A percentile compares a stretch with the other conserved stretches of the same genome.
phyloP scores from a whole-genome alignment of 2,329 filamentous ascomycete species.

The Amylocarpus encephaloides region DNA sequence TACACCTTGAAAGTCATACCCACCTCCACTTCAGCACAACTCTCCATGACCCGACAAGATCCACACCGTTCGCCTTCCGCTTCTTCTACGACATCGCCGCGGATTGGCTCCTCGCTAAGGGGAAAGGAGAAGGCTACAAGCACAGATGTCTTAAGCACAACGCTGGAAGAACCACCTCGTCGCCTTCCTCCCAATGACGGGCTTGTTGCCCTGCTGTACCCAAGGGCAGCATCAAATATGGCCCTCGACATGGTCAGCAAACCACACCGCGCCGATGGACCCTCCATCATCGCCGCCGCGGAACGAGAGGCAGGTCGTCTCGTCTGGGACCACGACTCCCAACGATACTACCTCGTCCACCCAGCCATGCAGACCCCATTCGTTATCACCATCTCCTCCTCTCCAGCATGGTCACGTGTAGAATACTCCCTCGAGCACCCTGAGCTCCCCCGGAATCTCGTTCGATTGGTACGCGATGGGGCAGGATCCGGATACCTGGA shows the following conservation, averaged over 20 bases:
- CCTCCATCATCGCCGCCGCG: constrained; percentile 54
- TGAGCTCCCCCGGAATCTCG: constrained; percentile 54
- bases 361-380: constrained; percentile 58
- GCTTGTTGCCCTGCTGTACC: constrained; percentile 63
- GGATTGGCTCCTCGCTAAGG: constrained; percentile 5
- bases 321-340: constrained; percentile 61
- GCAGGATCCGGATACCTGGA: constrained; percentile 55
- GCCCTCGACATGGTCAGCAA: constrained; percentile 44
- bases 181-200: constrained; percentile 52
- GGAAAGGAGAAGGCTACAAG: constrained; percentile 17
- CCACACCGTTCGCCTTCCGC: constrained; percentile 44
- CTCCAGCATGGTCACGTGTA: constrained; percentile 51
- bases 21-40: constrained; percentile 55
- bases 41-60: constrained; percentile 54
- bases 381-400: constrained; percentile 52
- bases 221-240: constrained; percentile 55
- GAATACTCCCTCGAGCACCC: constrained; percentile 62
- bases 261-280: constrained; percentile 45
- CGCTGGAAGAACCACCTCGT: constrained; percentile 49
- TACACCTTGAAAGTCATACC: constrained; percentile 61
- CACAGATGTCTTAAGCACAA: constrained; percentile 48
- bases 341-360: constrained; percentile 56
- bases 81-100: constrained; percentile 15
- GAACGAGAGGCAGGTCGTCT: constrained; percentile 64
- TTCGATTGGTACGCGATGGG: constrained; percentile 53